phyloP scores from a whole-genome alignment of 257 asterid species.

The Jacaranda copaia region DNA sequence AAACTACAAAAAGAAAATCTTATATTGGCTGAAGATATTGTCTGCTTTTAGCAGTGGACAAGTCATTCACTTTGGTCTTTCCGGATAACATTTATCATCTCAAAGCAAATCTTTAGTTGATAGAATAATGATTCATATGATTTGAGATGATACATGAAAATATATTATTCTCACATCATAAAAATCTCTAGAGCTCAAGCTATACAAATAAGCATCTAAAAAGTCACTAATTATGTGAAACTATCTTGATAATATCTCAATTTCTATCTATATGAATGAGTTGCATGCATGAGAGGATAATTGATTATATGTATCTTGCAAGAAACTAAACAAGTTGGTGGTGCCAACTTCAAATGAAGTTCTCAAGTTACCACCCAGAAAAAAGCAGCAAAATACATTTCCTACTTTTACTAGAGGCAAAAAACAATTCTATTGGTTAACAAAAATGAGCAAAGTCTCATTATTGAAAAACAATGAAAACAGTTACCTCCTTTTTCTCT shows the following conservation, averaged over 20 bases:
- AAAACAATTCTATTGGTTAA: conserved; percentile 18
- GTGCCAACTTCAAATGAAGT: conserved; percentile 21
- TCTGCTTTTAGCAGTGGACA: background rate
- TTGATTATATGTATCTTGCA: background rate
- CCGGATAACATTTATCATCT: conserved; percentile 8
- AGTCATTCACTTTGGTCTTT: conserved; percentile 3
- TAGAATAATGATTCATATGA: background rate
- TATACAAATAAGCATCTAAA: background rate
- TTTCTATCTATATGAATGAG: background rate
- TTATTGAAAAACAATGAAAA: conserved; percentile 4
- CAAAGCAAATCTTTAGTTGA: background rate
- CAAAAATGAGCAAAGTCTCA: conserved; percentile 19
- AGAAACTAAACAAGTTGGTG: conserved; percentile 1
- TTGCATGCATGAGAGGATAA: background rate
- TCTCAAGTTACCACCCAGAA: conserved; percentile 9
- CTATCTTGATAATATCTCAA: conserved; percentile 13
- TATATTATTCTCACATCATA: conserved; percentile 1
- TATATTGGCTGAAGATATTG: conserved; percentile 6
- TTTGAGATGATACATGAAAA: background rate
- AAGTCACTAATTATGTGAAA: conserved; percentile 3
- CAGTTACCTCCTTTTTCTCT: conserved; percentile 77
- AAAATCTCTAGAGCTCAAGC: background rate
- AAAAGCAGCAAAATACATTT: background rate
- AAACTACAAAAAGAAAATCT: background rate
- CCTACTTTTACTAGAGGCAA: background rate